phyloP scores from a whole-genome alignment of 2,329 filamentous ascomycete genomes.

The Penicillium sp. region DNA sequence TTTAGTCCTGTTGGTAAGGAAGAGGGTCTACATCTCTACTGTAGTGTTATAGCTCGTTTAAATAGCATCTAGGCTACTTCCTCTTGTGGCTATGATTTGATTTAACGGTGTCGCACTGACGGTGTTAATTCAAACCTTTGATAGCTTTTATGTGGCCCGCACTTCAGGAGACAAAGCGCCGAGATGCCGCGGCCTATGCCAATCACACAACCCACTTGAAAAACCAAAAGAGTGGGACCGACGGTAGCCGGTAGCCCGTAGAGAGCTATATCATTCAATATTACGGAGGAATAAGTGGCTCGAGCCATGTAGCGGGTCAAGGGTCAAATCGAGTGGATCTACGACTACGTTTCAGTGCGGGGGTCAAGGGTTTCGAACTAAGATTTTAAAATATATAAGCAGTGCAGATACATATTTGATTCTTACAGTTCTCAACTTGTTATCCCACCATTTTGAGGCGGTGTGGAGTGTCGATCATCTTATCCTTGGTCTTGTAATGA shows the following conservation, averaged over 20 bases:
- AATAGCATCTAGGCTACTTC: too few relatives aligned
- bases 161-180: too few relatives aligned
- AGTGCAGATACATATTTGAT: too few relatives aligned
- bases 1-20: not conserved
- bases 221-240: not conserved
- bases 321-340: not conserved
- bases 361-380: too few relatives aligned
- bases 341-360: too few relatives aligned
- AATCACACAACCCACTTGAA: not conserved
- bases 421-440: not conserved
- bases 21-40: too few relatives aligned
- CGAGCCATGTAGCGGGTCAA: conserved; percentile 68
- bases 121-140: too few relatives aligned
- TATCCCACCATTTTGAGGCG: conserved; percentile 15
- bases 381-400: too few relatives aligned
- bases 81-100: not conserved
- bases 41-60: too few relatives aligned
- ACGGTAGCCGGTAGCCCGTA: conserved; percentile 31
- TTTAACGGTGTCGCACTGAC: too few relatives aligned
- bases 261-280: conserved; percentile 45
- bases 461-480: conserved; percentile 22
- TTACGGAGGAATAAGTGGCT: conserved; percentile 59
- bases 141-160: too few relatives aligned
- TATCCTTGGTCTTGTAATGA: conserved; percentile 16
- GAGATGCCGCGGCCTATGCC: too few relatives aligned